A percentile compares a stretch with the other conserved stretches of the same genome.
Conservation (phyloP, 1,139 yeast species). For the Magnusiomyces clavatus region DNA sequence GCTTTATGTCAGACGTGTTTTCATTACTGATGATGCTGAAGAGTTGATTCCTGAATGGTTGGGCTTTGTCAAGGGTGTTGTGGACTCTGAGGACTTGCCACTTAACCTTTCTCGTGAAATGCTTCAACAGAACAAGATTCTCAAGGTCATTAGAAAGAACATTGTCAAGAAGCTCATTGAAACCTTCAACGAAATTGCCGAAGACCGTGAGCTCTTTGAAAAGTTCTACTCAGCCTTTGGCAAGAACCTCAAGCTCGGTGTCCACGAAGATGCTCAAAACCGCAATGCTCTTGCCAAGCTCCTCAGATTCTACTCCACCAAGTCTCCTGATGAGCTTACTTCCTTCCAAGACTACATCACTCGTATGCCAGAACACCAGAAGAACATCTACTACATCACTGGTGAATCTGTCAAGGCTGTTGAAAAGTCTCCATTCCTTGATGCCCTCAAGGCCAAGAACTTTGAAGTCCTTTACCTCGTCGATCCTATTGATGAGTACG, state of each 20-base stretch:
- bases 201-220: constrained; percentile 97
- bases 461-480: constrained; percentile 96
- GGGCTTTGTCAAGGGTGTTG: constrained; percentile 96
- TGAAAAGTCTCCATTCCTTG: constrained; percentile 98
- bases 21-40: constrained; percentile 99
- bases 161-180: constrained; percentile 97
- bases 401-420: constrained; percentile 98
- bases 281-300: constrained; percentile 92
- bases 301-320: constrained; percentile 95
- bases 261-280: constrained; percentile 98
- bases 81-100: constrained; percentile 99
- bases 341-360: constrained; percentile 96
- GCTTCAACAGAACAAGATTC: constrained; percentile 99
- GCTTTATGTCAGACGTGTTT: constrained; percentile 98
- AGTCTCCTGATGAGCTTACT: constrained; percentile 80
- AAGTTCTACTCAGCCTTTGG: constrained; percentile 97
- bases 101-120: constrained; percentile 99
- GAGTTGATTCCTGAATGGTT: constrained; percentile 99
- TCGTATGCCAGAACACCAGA: constrained; percentile 99
- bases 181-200: constrained; percentile 98
- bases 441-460: constrained; percentile 96
- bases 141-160: constrained; percentile 99
- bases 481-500: constrained; percentile 99
- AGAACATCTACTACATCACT: constrained; percentile 98
- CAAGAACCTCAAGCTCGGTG: constrained; percentile 97